A percentile compares a stretch with the other conserved stretches of the same genome.
phyloP scores from a whole-genome alignment of 2,329 filamentous ascomycete species.

The Neopestalotiopsis sp. region DNA sequence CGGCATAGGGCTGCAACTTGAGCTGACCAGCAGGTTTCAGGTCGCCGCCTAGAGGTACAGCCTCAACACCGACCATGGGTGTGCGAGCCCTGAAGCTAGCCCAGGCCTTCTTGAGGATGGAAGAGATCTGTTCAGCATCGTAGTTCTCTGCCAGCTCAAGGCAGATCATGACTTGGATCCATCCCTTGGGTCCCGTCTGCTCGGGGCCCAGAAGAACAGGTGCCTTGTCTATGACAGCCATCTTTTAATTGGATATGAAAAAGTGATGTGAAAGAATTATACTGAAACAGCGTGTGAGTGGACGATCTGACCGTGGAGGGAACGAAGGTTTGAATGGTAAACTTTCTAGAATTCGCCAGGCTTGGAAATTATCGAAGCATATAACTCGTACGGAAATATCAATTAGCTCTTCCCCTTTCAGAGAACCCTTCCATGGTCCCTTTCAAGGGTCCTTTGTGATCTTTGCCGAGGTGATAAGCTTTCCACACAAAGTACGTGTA shows the following conservation, averaged over 20 bases:
- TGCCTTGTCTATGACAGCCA: conserved; percentile 4
- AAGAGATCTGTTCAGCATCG: conserved; percentile 17
- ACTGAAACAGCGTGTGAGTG: neutral
- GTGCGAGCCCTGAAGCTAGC: conserved; percentile 17
- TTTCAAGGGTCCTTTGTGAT: neutral
- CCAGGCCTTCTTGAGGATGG: conserved; percentile 16
- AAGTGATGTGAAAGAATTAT: neutral
- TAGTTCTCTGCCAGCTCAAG: conserved; percentile 19
- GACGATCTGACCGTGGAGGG: neutral
- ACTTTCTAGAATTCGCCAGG: neutral
- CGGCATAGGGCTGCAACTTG: conserved; percentile 5
- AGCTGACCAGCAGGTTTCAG: conserved; percentile 10
- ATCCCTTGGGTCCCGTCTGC: conserved; percentile 21
- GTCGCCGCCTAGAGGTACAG: conserved; percentile 13
- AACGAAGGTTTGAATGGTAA: neutral
- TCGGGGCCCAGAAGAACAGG: conserved; percentile 17
- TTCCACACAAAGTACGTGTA: neutral
- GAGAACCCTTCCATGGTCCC: too few relatives aligned
- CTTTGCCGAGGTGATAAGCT: neutral
- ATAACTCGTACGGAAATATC: neutral
- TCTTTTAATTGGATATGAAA: neutral
- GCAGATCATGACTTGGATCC: conserved; percentile 18
- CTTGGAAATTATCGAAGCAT: neutral
- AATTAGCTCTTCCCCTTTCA: neutral
- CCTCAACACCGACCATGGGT: conserved; percentile 17